Evolutionary conservation across 2,329 filamentous ascomycete species (phyloP).

Genomic region (Cytospora piceicola): DNA sequence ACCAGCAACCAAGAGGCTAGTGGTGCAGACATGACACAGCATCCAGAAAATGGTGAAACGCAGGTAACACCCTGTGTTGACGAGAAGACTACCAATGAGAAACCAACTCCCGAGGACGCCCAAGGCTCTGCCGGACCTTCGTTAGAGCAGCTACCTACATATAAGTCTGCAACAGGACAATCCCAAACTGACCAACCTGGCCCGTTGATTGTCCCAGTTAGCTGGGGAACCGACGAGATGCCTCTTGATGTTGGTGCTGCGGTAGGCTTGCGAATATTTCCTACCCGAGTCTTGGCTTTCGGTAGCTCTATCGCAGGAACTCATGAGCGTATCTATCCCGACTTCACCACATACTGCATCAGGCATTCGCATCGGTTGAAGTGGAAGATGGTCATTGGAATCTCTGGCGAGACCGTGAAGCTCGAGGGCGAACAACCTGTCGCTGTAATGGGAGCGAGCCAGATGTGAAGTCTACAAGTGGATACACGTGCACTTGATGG

Average conservation of each 20-base stretch:
- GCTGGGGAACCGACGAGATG: not conserved
- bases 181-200: not conserved
- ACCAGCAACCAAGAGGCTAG: not conserved
- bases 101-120: not conserved
- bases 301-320: not conserved
- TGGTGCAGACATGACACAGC: not conserved
- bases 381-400: conserved; percentile 31
- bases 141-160: conserved; percentile 5
- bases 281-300: conserved; percentile 1
- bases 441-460: conserved; percentile 5
- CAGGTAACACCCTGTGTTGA: not conserved
- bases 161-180: not conserved
- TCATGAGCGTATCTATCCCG: conserved; percentile 27
- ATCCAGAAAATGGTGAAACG: not conserved
- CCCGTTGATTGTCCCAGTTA: conserved; percentile 6
- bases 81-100: not conserved
- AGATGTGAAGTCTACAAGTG: not conserved
- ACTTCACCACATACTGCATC: conserved; percentile 37
- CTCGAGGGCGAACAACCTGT: conserved; percentile 8
- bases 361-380: conserved; percentile 32
- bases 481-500: not conserved
- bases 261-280: not conserved
- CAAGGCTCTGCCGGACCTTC: not conserved
- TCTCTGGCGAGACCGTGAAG: conserved; percentile 15
- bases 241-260: conserved; percentile 18